Evolutionary conservation across 1,284 basidiomycete species (phyloP).

Genomic region (Lentinus polychrous): DNA sequence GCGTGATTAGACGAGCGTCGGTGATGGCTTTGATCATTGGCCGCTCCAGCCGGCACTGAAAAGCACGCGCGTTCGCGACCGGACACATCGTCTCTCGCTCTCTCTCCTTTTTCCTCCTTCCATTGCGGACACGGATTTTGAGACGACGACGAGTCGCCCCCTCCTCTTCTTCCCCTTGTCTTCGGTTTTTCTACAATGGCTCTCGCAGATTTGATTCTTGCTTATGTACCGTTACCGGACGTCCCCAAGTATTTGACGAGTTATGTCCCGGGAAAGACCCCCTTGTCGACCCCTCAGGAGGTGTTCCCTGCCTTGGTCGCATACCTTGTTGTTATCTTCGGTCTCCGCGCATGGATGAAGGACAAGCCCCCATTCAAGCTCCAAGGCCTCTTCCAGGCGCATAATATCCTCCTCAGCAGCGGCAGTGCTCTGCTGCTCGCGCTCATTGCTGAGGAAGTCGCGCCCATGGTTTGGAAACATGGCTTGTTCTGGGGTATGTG

Average conservation of each 20-base stretch:
- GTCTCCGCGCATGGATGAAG: conserved; percentile 82
- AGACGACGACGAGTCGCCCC: not conserved
- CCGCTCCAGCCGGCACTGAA: conserved; percentile 6
- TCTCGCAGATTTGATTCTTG: conserved; percentile 65
- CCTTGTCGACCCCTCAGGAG: conserved; percentile 72
- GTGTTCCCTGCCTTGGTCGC: conserved; percentile 67
- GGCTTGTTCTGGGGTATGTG: conserved; percentile 81
- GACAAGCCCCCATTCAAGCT: conserved; percentile 70
- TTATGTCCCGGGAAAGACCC: conserved; percentile 71
- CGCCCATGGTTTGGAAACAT: conserved; percentile 68
- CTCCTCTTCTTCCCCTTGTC: conserved; percentile 18
- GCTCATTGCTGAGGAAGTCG: conserved; percentile 87
- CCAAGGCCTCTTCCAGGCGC: conserved; percentile 84
- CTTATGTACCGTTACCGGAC: conserved; percentile 42
- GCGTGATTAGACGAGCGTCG: too few species aligned
- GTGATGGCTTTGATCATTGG: not conserved
- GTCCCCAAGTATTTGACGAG: conserved; percentile 58
- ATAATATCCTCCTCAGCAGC: conserved; percentile 83
- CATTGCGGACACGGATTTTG: conserved; percentile 4
- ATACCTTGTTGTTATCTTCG: conserved; percentile 89
- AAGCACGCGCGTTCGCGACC: conserved; percentile 17
- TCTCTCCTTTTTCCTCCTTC: conserved; percentile 6
- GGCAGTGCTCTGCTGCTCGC: conserved; percentile 79
- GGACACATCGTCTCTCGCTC: not conserved
- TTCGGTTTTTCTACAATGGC: conserved; percentile 40